A percentile compares a stretch with the other conserved stretches of the same genome.
phyloP scores from a whole-genome alignment of 495 filamentous ascomycete genomes.

The Poronia punctata region DNA sequence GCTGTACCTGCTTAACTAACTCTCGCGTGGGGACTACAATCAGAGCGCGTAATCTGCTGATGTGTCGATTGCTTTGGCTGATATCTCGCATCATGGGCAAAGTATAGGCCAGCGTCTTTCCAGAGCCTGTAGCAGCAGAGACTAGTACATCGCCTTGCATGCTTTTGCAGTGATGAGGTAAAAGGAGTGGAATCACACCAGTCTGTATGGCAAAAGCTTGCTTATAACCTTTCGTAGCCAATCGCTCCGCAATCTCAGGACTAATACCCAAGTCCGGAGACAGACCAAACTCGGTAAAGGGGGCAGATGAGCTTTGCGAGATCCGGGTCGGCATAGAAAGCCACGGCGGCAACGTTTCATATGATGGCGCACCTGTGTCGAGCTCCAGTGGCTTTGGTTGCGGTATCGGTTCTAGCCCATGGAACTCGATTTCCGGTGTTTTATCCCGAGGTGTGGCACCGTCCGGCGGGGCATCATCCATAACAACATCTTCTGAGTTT shows the following conservation, averaged over 20 bases:
- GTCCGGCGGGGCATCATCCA: conserved; percentile 15
- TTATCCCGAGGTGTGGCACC: conserved; percentile 19
- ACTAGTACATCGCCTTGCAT: conserved; percentile 73
- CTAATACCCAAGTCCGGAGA: conserved; percentile 44
- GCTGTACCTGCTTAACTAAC: conserved; percentile 73
- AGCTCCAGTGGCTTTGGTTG: conserved; percentile 60
- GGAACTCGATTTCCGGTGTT: conserved; percentile 38
- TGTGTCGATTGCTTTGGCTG: conserved; percentile 37
- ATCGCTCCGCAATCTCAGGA: conserved; percentile 34
- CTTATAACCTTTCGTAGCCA: conserved; percentile 59
- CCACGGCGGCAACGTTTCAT: conserved; percentile 62
- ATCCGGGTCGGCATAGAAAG: conserved; percentile 64
- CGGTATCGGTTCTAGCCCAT: conserved; percentile 69
- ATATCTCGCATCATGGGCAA: conserved; percentile 79
- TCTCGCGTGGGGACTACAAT: conserved; percentile 88
- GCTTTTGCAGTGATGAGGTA: conserved; percentile 46
- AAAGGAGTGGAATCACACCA: conserved; percentile 67
- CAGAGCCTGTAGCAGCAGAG: conserved; percentile 85
- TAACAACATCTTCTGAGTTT: conserved; percentile 19
- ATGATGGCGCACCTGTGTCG: conserved; percentile 40
- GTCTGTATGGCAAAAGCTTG: conserved; percentile 83
- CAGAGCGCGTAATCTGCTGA: conserved; percentile 62
- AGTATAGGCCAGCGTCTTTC: conserved; percentile 86
- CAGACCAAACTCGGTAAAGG: conserved; percentile 58
- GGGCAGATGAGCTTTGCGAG: conserved; percentile 44